Evolutionary conservation across 2,329 filamentous ascomycete genomes (phyloP), one percentile per base, ranked within the genome.

Genomic region (Stachybotrys echinatus): DNA sequence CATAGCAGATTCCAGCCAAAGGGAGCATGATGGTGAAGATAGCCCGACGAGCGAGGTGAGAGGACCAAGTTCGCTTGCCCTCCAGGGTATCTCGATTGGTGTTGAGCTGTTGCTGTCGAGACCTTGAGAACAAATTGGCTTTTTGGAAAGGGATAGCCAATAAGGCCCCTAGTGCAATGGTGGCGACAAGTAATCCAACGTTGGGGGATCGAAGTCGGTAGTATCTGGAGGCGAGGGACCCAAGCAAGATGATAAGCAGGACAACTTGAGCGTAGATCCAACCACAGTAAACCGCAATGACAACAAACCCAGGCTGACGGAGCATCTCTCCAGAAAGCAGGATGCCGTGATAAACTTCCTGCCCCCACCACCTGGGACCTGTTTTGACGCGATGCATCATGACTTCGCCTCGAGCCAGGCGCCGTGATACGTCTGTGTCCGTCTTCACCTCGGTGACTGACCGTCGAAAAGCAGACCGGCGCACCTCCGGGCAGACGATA

Each of bases 251-350:
- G 52, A 91, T 87, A 51, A 89, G 75, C 49, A 92, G 72, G 5
- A 89, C 85, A 2, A 89, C 76, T 59, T 91, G 85, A 3, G 85
- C 85, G 63, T 91, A 89, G 43, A 90, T 87, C 88, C 88, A 92
- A 6, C 79, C 84, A 14, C 84, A 73, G 64, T 92, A 92, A n/a
- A 88, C 52, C 2, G 85, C 79, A 60, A 92, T 73, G 23, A 89
- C 68, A n/a, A 82, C 66, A 62, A 91, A 92, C 0, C 88, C 88
- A 4, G 85, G 80, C 61, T 92, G 88, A 37, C 77, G 79, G 47
- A 89, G 71, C 87, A 92, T 91, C 59, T 84, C 81, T 19, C 79
- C 64, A 45, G 79, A 84, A 42, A 92, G 73, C 18, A 81, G 71
- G 19, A 88, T 60, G 10, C 87, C 88, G 42, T 88, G 87, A 65